phyloP scores from a whole-genome alignment of 768 basidiomycete species.

The Naematelia aurantialba region DNA sequence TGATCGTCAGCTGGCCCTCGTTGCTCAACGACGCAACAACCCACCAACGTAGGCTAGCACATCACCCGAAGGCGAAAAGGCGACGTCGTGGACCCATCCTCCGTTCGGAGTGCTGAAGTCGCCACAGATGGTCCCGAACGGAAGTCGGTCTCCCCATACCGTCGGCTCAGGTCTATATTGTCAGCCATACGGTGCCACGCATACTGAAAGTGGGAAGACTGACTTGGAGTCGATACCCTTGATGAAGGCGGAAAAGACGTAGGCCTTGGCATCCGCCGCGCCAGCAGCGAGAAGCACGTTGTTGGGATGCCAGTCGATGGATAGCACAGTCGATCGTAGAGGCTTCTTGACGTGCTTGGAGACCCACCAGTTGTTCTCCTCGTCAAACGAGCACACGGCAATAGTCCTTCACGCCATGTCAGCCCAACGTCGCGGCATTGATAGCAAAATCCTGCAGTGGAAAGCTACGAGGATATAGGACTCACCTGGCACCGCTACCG shows the following conservation, averaged over 20 bases:
- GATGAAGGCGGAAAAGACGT: conserved; percentile 96
- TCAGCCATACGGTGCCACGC: neutral
- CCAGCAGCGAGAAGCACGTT: conserved; percentile 95
- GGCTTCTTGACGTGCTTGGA: conserved; percentile 96
- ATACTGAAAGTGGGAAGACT: conserved; percentile 21
- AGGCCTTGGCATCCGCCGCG: conserved; percentile 95
- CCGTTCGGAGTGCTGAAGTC: conserved; percentile 85
- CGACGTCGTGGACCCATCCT: conserved; percentile 95
- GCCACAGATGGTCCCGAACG: conserved; percentile 95
- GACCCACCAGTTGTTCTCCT: conserved; percentile 99
- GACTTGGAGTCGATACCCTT: conserved; percentile 95
- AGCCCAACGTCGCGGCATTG: neutral
- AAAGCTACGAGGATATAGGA: conserved; percentile 5
- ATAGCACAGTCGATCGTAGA: conserved; percentile 86
- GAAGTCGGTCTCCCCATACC: conserved; percentile 96
- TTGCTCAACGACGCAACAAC: conserved; percentile 43
- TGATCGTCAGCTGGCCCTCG: conserved; percentile 44
- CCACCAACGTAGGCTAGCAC: conserved; percentile 84
- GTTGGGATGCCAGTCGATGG: conserved; percentile 98
- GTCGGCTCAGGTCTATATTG: conserved; percentile 69
- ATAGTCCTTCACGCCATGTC: conserved; percentile 62
- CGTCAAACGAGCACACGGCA: conserved; percentile 92
- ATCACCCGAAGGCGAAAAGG: conserved; percentile 96
- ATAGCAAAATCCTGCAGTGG: neutral
- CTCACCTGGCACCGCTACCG: conserved; percentile 85